A percentile compares a stretch with the other conserved stretches of the same genome.
phyloP scores from a whole-genome alignment of 1,284 basidiomycete genomes.

The Cystobasidium pallidum region DNA sequence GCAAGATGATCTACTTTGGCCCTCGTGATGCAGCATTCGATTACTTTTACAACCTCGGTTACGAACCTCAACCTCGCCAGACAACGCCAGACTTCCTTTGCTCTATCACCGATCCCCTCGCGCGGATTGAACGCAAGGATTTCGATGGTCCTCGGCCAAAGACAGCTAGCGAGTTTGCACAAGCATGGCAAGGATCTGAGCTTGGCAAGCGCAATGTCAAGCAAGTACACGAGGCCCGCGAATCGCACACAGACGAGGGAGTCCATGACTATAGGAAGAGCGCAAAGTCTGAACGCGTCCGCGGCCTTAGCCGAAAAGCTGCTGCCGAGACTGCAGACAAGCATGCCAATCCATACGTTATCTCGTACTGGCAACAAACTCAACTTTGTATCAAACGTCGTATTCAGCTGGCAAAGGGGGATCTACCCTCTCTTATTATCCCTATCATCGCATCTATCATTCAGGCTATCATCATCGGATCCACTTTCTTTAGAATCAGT shows the following conservation, averaged over 20 bases:
- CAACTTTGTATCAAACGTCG: constrained; percentile 68
- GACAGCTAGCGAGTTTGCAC: constrained; percentile 48
- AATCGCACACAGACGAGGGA: constrained; percentile 4
- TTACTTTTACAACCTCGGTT: constrained; percentile 79
- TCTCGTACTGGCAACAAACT: constrained; percentile 66
- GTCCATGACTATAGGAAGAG: constrained; percentile 61
- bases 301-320: constrained; percentile 37
- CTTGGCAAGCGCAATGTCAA: constrained; percentile 22
- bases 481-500: constrained; percentile 70
- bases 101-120: constrained; percentile 58
- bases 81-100: constrained; percentile 64
- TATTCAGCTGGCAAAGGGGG: constrained; percentile 70
- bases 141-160: constrained; percentile 18
- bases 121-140: constrained; percentile 55
- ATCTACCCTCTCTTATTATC: constrained; percentile 58
- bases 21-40: constrained; percentile 70
- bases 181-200: constrained; percentile 55
- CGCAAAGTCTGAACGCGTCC: constrained; percentile 52
- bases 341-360: constrained; percentile 58
- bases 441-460: constrained; percentile 52
- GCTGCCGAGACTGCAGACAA: constrained; percentile 62
- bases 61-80: constrained; percentile 68
- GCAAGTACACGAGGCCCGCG: constrained; percentile 10
- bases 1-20: constrained; percentile 43
- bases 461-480: constrained; percentile 74